phyloP scores from a whole-genome alignment of 768 basidiomycete species.

The Kwoniella dejecticola region DNA sequence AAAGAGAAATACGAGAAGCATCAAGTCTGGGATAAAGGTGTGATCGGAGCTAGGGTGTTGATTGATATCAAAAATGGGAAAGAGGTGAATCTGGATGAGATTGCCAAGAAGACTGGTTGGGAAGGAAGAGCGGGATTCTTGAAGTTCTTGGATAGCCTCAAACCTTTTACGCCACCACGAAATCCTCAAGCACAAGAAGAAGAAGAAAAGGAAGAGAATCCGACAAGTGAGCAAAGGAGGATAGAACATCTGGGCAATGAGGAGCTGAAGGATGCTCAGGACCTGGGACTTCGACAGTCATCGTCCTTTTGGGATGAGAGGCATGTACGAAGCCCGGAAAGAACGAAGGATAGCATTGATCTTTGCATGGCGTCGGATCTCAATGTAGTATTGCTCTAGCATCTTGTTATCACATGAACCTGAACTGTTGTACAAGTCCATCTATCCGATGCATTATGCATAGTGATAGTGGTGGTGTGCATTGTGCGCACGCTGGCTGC shows the following conservation, averaged over 20 bases:
- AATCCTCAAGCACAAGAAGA: neutral
- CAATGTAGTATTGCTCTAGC: neutral
- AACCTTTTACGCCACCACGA: conserved; percentile 6
- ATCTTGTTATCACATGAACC: too few species aligned
- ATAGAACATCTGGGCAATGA: neutral
- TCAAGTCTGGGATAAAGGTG: conserved; percentile 26
- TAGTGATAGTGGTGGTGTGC: neutral
- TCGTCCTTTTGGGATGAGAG: conserved; percentile 1
- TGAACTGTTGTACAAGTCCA: neutral
- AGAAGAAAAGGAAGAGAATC: neutral
- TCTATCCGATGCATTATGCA: neutral
- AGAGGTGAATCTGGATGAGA: conserved; percentile 23
- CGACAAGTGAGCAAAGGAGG: neutral
- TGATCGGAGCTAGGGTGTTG: conserved; percentile 34
- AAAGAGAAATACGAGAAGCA: neutral
- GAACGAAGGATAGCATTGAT: neutral
- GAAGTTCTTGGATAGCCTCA: conserved; percentile 19
- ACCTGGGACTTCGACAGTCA: too few species aligned
- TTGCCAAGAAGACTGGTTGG: conserved; percentile 21
- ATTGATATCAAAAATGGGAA: conserved; percentile 33
- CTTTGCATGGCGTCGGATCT: conserved; percentile 1
- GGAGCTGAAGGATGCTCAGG: neutral
- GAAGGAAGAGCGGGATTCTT: conserved; percentile 20
- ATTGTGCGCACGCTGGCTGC: neutral
- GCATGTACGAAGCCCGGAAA: neutral